Percentiles rank a stretch among this genome's conserved stretches.
Evolutionary conservation across 1,284 basidiomycete species (phyloP).

Genomic region (Fomitopsis palustris): DNA sequence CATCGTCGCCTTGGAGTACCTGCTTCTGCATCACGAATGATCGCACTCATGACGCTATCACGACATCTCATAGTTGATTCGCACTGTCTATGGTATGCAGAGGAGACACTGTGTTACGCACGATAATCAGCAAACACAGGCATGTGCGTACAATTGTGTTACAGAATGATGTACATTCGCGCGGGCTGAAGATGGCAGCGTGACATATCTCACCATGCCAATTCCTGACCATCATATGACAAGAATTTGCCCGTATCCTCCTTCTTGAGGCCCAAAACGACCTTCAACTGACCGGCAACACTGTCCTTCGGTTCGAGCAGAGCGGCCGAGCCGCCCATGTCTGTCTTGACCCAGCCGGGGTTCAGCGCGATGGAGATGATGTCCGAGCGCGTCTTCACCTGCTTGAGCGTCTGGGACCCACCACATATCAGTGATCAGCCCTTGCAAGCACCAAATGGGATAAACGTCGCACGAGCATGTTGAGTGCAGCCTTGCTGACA

Average conservation of each 20-base stretch:
- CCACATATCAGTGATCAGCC: no score
- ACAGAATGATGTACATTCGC: no score
- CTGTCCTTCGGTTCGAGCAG: conserved; percentile 26
- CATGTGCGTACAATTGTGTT: no score
- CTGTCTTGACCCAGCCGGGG: conserved; percentile 32
- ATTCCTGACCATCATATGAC: conserved; percentile 18
- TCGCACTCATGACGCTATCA: no score
- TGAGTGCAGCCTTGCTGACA: conserved; percentile 24
- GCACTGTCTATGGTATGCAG: conserved; percentile 1
- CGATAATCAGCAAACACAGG: background rate
- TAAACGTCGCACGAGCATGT: conserved; percentile 24
- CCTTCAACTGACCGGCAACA: conserved; percentile 22
- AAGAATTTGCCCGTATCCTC: conserved; percentile 25
- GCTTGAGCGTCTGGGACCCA: conserved; percentile 27
- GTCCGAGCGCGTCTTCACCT: conserved; percentile 21
- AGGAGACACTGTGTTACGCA: background rate
- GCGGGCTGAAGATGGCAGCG: no score
- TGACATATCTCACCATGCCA: conserved; percentile 13
- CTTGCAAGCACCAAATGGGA: no score
- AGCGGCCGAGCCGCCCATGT: conserved; percentile 30
- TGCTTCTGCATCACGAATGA: no score
- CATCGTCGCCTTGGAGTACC: no score
- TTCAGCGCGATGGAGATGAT: conserved; percentile 21
- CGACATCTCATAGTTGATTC: background rate
- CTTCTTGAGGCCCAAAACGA: conserved; percentile 18